Conservation (phyloP, 164 flowering plant genomes). For the Litsea cubeba region DNA sequence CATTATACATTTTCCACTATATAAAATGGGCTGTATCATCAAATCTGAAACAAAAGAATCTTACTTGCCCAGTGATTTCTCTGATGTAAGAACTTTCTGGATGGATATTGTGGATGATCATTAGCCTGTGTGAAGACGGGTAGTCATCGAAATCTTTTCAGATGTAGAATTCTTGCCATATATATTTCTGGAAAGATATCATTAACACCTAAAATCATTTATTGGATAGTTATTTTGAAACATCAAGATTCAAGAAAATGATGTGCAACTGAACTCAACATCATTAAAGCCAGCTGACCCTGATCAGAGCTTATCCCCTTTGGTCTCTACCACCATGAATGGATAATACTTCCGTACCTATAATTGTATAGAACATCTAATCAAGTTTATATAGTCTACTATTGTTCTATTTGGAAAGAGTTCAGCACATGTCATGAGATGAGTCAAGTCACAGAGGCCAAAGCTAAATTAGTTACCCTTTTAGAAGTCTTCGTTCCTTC, state of each 20-base stretch:
- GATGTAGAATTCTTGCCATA: conserved; percentile 77
- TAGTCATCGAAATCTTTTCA: conserved; percentile 89
- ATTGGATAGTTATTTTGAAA: background rate
- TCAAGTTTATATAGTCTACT: background rate
- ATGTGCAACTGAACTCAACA: conserved; percentile 19
- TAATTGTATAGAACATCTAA: background rate
- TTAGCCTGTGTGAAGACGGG: conserved; percentile 80
- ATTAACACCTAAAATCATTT: conserved; percentile 4
- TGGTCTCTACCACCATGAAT: conserved; percentile 74
- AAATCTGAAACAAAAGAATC: background rate
- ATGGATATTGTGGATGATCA: conserved; percentile 55
- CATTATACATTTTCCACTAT: background rate
- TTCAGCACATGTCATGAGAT: too few species aligned
- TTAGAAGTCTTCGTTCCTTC: too few species aligned
- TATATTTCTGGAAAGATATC: conserved; percentile 49
- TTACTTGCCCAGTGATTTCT: conserved; percentile 66
- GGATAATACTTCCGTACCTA: conserved; percentile 76
- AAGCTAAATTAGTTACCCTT: too few species aligned
- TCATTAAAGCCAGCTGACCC: conserved; percentile 81
- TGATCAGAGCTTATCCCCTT: conserved; percentile 66
- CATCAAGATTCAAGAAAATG: background rate
- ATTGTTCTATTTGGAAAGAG: background rate
- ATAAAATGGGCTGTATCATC: background rate
- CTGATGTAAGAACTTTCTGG: conserved; percentile 76
- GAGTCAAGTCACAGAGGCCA: too few species aligned